phyloP scores from a whole-genome alignment of 352 stramenopile genomes.

The Globisporangium recalcitrans region DNA sequence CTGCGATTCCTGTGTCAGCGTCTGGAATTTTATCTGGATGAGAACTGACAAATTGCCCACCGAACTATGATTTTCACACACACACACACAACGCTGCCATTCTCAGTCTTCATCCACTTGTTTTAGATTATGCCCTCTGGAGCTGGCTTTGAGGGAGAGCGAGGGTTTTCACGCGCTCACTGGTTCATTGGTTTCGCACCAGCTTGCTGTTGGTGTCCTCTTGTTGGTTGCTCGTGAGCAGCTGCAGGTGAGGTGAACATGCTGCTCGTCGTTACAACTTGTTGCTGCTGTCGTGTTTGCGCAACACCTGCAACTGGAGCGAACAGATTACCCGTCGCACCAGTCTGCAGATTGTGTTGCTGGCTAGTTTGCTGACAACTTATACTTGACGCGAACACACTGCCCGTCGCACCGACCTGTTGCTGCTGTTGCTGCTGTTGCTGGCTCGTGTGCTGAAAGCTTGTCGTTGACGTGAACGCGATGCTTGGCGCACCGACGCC shows the following conservation, averaged over 20 bases:
- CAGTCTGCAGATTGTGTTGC: neutral
- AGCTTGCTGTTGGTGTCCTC: neutral
- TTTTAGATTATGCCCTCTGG: constrained; percentile 1
- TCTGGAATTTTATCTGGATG: constrained; percentile 87
- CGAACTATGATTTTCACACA: neutral
- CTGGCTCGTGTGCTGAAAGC: neutral
- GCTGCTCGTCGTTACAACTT: neutral
- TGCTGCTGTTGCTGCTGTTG: constrained; percentile 2
- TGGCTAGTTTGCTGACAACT: neutral
- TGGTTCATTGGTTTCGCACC: neutral
- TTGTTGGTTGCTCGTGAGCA: constrained; percentile 3
- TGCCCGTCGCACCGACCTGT: neutral
- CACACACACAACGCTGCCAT: neutral
- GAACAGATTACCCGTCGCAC: neutral
- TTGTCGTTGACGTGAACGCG: neutral
- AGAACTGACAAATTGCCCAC: constrained; percentile 9
- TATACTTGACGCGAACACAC: neutral
- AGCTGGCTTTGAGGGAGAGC: neutral
- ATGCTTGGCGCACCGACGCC: neutral
- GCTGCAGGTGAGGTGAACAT: neutral
- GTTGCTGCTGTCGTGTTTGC: neutral
- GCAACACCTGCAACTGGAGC: neutral
- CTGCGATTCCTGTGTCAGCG: constrained; percentile 84
- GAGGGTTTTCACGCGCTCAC: neutral
- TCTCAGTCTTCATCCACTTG: neutral